Evolutionary conservation across 139 green algal species (phyloP).

Genomic region (Gonium pectorale): DNA sequence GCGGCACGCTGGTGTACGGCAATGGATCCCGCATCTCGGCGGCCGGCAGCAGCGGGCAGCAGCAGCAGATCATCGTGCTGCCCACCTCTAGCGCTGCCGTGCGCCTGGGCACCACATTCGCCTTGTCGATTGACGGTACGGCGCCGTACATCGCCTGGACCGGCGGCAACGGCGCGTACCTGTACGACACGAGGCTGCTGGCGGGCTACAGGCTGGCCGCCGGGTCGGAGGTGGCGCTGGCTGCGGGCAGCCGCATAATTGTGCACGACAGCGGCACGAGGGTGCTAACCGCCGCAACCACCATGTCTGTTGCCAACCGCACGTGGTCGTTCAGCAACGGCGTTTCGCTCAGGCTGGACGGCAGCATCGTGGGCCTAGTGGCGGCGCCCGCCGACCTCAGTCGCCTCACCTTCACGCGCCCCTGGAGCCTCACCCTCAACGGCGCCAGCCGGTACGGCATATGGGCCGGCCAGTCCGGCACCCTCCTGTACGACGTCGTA

Average conservation of each 20-base stretch:
- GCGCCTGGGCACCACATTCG: no score
- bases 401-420: neutral
- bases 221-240: neutral
- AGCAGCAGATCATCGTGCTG: no score
- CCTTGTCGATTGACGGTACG: no score
- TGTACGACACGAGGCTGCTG: neutral
- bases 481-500: neutral
- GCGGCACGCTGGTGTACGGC: neutral
- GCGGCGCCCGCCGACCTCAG: neutral
- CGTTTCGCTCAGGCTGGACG: neutral
- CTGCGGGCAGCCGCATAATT: neutral
- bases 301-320: neutral
- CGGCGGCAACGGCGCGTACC: neutral
- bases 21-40: neutral
- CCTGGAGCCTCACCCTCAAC: neutral
- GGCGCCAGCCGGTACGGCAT: neutral
- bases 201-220: neutral
- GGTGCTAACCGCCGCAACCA: neutral
- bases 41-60: no score
- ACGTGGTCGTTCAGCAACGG: neutral
- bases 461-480: neutral
- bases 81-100: no score
- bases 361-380: neutral
- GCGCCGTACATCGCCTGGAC: neutral
- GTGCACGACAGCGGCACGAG: slow-evolving; percentile 8